Evolutionary conservation across 345 rosid genomes (phyloP), one percentile per base, ranked within the genome.

Genomic region (Hibiscus trionum): DNA sequence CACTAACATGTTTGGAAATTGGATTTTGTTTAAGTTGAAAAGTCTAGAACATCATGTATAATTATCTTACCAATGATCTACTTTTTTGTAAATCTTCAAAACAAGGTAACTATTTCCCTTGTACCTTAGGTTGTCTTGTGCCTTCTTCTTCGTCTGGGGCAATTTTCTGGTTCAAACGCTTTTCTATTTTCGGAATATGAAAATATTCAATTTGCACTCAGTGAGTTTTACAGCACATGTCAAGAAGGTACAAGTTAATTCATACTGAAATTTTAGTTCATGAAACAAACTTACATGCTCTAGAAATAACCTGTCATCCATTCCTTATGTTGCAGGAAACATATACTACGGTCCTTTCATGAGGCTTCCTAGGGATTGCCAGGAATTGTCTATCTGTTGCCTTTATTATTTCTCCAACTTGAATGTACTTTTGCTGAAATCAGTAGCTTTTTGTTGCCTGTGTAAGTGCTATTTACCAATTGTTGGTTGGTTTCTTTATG

Each of bases 61-160:
- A 63, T 27, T 33, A 7, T 33, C 21, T 66, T 57, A 58, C 47
- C 24, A 26, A 31, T 61, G 63, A 44, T 68, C 33, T 61, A 7
- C 14, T 49, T 21, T 16, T 5, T 72, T 24, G 24, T 37, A 60
- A 65, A 35, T 50, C 59, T 50, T 59, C 53, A n/a, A 58, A 24
- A 57, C 8, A 11, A 66, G 16, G 1, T 52, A 52, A 72, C 69
- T 69, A 8, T 78, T 66, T 61, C 9, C 63, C 37, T 58, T 79
- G 66, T 67, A 73, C 17, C 64, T 61, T 80, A 95, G 97, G 83
- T 74, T 78, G 87, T 91, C 76, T 79, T 92, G 85, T 77, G 73
- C 49, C 88, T 95, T 73, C 72, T 90, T 37, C 91, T 90, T 75
- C 79, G 77, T 50, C 72, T 95, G 73, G 97, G 97, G 63, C 91